These are phyloP conservation scores for Mimosa pudica DNA, from an alignment of 306 rosid genomes.

Conservation along the genomic window DNA sequence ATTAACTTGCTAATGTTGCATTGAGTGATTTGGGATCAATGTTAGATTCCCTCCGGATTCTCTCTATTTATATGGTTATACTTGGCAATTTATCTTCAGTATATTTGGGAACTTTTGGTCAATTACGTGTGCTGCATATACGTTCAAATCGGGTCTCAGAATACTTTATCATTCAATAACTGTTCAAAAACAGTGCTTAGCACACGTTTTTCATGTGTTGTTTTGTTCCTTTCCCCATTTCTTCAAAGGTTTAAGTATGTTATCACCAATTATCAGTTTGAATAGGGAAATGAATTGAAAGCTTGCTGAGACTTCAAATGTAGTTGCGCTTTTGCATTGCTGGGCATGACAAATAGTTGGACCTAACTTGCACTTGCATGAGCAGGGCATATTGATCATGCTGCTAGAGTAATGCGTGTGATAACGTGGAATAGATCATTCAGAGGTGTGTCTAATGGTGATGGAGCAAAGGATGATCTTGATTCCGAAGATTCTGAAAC, in stretches of 20 bases:
- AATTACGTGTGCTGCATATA: not conserved
- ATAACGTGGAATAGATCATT: constrained; percentile 64
- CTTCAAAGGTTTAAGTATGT: not conserved
- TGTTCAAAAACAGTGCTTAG: not conserved
- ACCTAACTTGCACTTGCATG: constrained; percentile 3
- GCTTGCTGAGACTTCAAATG: not conserved
- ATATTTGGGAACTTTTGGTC: not conserved
- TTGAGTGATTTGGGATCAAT: not conserved
- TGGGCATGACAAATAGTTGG: not conserved
- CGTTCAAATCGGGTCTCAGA: not conserved
- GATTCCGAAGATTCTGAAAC: constrained; percentile 61
- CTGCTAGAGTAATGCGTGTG: constrained; percentile 68
- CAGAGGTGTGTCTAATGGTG: constrained; percentile 57
- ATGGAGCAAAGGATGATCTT: constrained; percentile 52
- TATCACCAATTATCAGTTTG: constrained; percentile 6
- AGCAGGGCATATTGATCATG: constrained; percentile 67
- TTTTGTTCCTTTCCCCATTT: not conserved
- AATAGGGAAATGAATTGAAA: not conserved
- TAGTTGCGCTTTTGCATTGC: not conserved
- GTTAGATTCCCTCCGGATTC: not conserved
- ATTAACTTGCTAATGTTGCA: not conserved
- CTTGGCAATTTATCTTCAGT: not conserved
- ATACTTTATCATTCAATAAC: not conserved
- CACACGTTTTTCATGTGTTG: not conserved
- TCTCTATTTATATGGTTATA: not conserved